A percentile compares a stretch with the other conserved stretches of the same genome.
Evolutionary conservation across 495 filamentous ascomycete genomes (phyloP).

Genomic region (Penicillium salamii): DNA sequence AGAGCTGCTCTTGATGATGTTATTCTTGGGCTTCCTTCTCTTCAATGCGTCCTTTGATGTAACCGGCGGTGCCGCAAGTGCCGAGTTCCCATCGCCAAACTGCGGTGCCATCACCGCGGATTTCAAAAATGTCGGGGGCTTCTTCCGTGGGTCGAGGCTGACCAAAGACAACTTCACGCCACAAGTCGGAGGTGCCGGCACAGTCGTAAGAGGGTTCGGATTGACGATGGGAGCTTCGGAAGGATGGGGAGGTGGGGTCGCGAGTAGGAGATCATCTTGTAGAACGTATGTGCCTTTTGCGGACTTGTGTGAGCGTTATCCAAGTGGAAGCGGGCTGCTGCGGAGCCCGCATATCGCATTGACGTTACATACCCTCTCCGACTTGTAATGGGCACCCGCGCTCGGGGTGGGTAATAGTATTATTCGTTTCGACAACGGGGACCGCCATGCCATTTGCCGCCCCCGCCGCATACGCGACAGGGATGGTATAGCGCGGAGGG

Average conservation of each 20-base stretch:
- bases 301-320: conserved; percentile 15
- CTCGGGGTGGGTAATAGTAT: conserved; percentile 73
- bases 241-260: conserved; percentile 91
- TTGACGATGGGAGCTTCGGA: conserved; percentile 83
- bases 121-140: conserved; percentile 51
- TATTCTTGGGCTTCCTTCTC: conserved; percentile 90
- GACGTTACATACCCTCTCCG: conserved; percentile 69
- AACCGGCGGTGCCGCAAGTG: conserved; percentile 52
- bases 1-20: conserved; percentile 96
- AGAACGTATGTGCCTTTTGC: conserved; percentile 79
- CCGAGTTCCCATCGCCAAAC: conserved; percentile 85
- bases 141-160: conserved; percentile 59
- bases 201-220: conserved; percentile 85
- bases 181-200: conserved; percentile 70
- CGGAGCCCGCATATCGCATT: too few species aligned
- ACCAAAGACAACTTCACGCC: conserved; percentile 86
- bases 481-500: conserved; percentile 76
- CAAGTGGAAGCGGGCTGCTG: too few species aligned
- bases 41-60: conserved; percentile 72
- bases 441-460: conserved; percentile 59
- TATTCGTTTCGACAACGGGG: conserved; percentile 88
- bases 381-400: conserved; percentile 73
- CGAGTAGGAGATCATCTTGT: conserved; percentile 84
- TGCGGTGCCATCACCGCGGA: conserved; percentile 51
- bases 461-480: conserved; percentile 62